Percentiles rank a stretch among this genome's conserved stretches.
Conservation (phyloP, 2,329 filamentous ascomycete genomes). For the Sarocladiaceae sp. region DNA sequence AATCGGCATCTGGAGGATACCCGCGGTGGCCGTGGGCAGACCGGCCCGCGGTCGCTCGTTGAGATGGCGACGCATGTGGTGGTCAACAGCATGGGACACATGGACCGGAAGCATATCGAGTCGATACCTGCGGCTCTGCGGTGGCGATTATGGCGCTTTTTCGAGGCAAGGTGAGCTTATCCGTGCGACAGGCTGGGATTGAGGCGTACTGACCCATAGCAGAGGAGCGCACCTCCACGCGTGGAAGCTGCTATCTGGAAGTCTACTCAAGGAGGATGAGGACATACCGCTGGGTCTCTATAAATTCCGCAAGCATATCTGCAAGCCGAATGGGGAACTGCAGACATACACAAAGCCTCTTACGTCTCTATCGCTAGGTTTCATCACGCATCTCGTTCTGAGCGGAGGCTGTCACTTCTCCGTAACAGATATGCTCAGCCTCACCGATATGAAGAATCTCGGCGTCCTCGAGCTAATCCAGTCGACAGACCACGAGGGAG, state of each 20-base stretch:
- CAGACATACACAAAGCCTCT: slow-evolving; percentile 30
- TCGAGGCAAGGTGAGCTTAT: slow-evolving; percentile 31
- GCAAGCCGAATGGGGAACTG: slow-evolving; percentile 26
- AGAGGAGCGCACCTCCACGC: slow-evolving; percentile 32
- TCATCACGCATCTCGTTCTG: slow-evolving; percentile 35
- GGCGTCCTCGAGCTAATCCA: slow-evolving; percentile 41
- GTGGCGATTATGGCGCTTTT: slow-evolving; percentile 32
- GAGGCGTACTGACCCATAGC: neutral
- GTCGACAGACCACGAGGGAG: slow-evolving; percentile 22
- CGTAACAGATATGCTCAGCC: slow-evolving; percentile 31
- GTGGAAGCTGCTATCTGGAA: slow-evolving; percentile 32
- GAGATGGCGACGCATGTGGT: slow-evolving; percentile 33
- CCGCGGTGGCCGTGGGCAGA: slow-evolving; percentile 11
- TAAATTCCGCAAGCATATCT: slow-evolving; percentile 33
- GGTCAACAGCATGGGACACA: slow-evolving; percentile 28
- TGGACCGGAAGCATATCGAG: slow-evolving; percentile 27
- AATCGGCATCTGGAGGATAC: slow-evolving; percentile 1
- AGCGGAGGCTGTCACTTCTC: slow-evolving; percentile 28
- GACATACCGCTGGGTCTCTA: slow-evolving; percentile 31
- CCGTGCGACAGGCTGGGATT: neutral
- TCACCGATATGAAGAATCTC: slow-evolving; percentile 39
- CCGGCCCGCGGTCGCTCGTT: slow-evolving; percentile 29
- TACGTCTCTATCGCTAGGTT: slow-evolving; percentile 28
- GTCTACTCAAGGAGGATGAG: slow-evolving; percentile 26
- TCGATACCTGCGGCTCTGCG: slow-evolving; percentile 27